phyloP scores from a whole-genome alignment of 2,329 filamentous ascomycete genomes.

The Curvularia spicifera region DNA sequence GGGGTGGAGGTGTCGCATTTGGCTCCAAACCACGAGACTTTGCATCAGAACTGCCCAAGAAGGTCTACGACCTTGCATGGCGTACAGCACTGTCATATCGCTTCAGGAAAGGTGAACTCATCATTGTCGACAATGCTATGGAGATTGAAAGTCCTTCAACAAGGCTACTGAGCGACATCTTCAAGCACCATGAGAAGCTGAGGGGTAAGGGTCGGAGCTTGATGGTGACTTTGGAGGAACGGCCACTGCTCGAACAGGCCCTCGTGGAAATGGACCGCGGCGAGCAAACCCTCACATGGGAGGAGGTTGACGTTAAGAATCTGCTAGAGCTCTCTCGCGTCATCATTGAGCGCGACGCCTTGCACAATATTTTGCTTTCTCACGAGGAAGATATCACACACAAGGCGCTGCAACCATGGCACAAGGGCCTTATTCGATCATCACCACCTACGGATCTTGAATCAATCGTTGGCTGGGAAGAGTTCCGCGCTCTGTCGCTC shows the following conservation, averaged over 20 bases:
- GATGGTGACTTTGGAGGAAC: constrained; percentile 37
- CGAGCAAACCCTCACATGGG: constrained; percentile 70
- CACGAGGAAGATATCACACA: constrained; percentile 42
- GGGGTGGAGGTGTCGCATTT: constrained; percentile 85
- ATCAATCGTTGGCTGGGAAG: constrained; percentile 34
- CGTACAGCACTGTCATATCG: constrained; percentile 91
- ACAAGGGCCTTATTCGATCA: constrained; percentile 27
- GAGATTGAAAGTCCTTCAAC: constrained; percentile 70
- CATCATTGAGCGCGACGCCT: constrained; percentile 81
- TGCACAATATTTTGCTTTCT: constrained; percentile 70
- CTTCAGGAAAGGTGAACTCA: constrained; percentile 83
- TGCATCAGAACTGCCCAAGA: constrained; percentile 78
- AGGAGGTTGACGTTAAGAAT: constrained; percentile 96
- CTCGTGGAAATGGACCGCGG: constrained; percentile 71
- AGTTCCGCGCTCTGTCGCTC: constrained; percentile 36
- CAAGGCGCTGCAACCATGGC: constrained; percentile 29
- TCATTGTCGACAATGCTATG: constrained; percentile 81
- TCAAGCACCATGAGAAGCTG: constrained; percentile 68
- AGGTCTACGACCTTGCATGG: constrained; percentile 96
- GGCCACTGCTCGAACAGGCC: constrained; percentile 66
- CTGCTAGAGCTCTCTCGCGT: constrained; percentile 83
- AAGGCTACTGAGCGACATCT: constrained; percentile 70
- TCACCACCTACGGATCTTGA: constrained; percentile 32
- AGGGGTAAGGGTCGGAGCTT: constrained; percentile 38
- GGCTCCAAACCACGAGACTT: constrained; percentile 96